A percentile compares a stretch with the other conserved stretches of the same genome.
These are phyloP conservation scores for Colletotrichum scovillei DNA, from an alignment of 2,329 filamentous ascomycete genomes.

Conservation along the genomic window DNA sequence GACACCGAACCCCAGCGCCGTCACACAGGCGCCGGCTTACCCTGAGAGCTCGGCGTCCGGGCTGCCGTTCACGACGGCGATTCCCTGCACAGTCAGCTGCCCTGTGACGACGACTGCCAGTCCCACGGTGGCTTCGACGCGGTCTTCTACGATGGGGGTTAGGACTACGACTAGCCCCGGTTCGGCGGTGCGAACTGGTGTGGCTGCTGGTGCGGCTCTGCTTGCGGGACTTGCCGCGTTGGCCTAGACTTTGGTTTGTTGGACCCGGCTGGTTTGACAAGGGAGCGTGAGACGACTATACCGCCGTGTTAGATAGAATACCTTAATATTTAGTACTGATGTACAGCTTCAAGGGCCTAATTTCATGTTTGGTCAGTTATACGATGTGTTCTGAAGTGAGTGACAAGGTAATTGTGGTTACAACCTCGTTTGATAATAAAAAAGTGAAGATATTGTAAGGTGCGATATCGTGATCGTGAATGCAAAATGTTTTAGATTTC, in stretches of 20 bases:
- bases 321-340: neutral
- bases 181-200: slow-evolving; percentile 18
- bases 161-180: slow-evolving; percentile 39
- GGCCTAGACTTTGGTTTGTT: neutral
- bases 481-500: no score
- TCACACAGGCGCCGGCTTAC: slow-evolving; percentile 49
- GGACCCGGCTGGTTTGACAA: neutral
- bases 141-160: slow-evolving; percentile 39
- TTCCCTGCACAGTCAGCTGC: slow-evolving; percentile 56
- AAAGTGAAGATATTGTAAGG: no score
- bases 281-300: neutral
- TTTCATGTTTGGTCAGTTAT: no score
- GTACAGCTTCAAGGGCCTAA: neutral
- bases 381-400: neutral
- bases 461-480: no score
- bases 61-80: slow-evolving; percentile 52
- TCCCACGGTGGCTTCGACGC: slow-evolving; percentile 36
- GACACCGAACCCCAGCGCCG: slow-evolving; percentile 49
- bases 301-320: no score
- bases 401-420: neutral
- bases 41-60: slow-evolving; percentile 36
- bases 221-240: slow-evolving; percentile 26
- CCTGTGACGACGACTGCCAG: slow-evolving; percentile 45
- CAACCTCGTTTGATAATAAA: no score
- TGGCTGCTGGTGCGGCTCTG: slow-evolving; percentile 15